Evolutionary conservation across 2,329 filamentous ascomycete genomes (phyloP).

Genomic region (Ophidiomyces ophidiicola): DNA sequence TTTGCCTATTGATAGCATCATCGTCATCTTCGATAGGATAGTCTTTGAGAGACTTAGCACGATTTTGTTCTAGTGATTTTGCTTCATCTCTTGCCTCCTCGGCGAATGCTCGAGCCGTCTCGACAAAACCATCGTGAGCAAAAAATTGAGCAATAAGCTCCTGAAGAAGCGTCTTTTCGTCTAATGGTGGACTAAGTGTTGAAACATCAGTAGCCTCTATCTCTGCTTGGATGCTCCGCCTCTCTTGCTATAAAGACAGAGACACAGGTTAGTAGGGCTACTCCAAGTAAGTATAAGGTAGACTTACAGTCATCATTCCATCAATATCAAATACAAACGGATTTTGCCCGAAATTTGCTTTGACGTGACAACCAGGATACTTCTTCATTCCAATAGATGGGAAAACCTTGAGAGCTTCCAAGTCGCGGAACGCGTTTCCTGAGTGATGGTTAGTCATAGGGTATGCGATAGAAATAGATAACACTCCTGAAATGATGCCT

Average conservation of each 20-base stretch:
- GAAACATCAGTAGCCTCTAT: slow-evolving; percentile 51
- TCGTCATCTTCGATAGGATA: slow-evolving; percentile 66
- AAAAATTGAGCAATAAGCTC: slow-evolving; percentile 77
- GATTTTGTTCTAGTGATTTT: slow-evolving; percentile 51
- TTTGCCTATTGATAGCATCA: slow-evolving; percentile 75
- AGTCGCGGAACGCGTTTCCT: slow-evolving; percentile 46
- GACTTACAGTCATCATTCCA: slow-evolving; percentile 60
- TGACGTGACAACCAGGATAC: slow-evolving; percentile 44
- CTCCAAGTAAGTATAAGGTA: neutral
- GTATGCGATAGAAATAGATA: neutral
- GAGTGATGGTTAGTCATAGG: slow-evolving; percentile 7
- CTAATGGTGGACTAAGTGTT: slow-evolving; percentile 49
- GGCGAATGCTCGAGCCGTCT: slow-evolving; percentile 79
- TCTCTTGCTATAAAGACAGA: slow-evolving; percentile 44
- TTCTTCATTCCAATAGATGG: slow-evolving; percentile 57
- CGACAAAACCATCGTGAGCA: slow-evolving; percentile 88
- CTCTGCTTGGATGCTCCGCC: slow-evolving; percentile 45
- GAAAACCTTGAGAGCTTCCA: slow-evolving; percentile 34
- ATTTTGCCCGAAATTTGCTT: slow-evolving; percentile 52
- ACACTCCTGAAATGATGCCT: neutral
- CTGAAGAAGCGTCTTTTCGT: slow-evolving; percentile 69
- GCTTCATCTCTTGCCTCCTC: slow-evolving; percentile 67
- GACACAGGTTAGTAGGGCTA: neutral
- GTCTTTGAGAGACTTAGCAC: slow-evolving; percentile 40
- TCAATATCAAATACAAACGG: slow-evolving; percentile 90